Evolutionary conservation across 2,329 filamentous ascomycete genomes (phyloP), one percentile per base, ranked within the genome.

Genomic region (Cladosporium sp.): DNA sequence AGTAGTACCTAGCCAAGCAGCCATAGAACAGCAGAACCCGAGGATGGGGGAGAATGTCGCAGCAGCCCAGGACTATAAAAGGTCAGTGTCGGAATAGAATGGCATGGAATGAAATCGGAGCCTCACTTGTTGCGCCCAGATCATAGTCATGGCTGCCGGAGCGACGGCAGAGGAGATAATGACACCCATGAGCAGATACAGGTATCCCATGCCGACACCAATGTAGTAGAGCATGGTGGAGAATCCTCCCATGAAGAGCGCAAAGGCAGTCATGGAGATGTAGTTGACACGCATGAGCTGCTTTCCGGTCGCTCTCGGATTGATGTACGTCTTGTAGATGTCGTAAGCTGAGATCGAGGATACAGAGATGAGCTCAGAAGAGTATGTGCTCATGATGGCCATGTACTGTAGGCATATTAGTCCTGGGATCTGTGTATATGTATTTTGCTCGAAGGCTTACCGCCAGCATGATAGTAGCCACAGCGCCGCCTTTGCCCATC

Each of bases 131-230:
- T 89, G 87, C 60, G 85, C 86, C 92, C 92, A 97, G 67, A 93
- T 83, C 0, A 97, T 84, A 0, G 92, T 91, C 69, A 96, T 81
- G 0, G 92, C 89, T 0, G 92, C 91, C 0, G 93, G 93, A 15
- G 97, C 84, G 3, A 76, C 74, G 4, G 92, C 93, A 0, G 91
- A 87, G 0, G 90, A 92, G 74, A 97, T 95, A 73, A 97, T 92
- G 61, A 93, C 91, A 10, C 93, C 93, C 93, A 97, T 97, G 74
- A 95, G 86, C 5, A 96, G 82, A 74, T 96, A 96, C 3, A 96
- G 83, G 73, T 93, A 96, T 10, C 92, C 93, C 91, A 97, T 95
- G 11, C 87, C 90, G 68, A 97, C 90, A 21, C 78, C 80, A 34
- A 80, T 80, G 69, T 82, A 82, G 70, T 81, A 64, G 1, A 68